Percentiles rank a stretch among this genome's conserved stretches.
Conservation (phyloP, 2,329 filamentous ascomycete species). For the Huntiella moniliformis region DNA sequence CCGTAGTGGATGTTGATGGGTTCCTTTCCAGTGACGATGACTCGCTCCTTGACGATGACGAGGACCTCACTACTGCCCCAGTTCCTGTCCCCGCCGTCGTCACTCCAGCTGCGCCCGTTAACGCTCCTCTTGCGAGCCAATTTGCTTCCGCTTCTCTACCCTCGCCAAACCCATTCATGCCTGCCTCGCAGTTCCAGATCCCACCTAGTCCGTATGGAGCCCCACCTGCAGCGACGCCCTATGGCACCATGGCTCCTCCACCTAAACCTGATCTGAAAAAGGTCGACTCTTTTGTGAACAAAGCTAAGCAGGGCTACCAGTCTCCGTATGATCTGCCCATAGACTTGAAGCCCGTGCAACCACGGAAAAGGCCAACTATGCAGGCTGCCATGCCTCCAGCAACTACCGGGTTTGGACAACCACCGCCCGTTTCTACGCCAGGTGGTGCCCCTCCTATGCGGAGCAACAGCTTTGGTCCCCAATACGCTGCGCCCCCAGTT, state of each 20-base stretch:
- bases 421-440: slow-evolving; percentile 16
- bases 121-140: neutral
- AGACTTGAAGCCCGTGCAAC: slow-evolving; percentile 48
- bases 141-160: neutral
- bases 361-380: slow-evolving; percentile 44
- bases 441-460: slow-evolving; percentile 32
- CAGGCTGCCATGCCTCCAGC: slow-evolving; percentile 21
- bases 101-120: slow-evolving; percentile 2
- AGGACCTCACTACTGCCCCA: slow-evolving; percentile 20
- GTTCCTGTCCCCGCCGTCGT: neutral
- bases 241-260: slow-evolving; percentile 22
- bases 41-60: slow-evolving; percentile 60
- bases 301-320: slow-evolving; percentile 76
- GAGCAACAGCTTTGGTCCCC: slow-evolving; percentile 37
- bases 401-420: slow-evolving; percentile 10
- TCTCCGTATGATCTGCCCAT: slow-evolving; percentile 92
- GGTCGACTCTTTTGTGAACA: slow-evolving; percentile 73
- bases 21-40: slow-evolving; percentile 73
- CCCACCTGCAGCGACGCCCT: slow-evolving; percentile 14
- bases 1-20: slow-evolving; percentile 38
- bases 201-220: slow-evolving; percentile 6
- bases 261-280: slow-evolving; percentile 30
- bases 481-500: slow-evolving; percentile 10
- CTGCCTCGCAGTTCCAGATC: slow-evolving; percentile 9
- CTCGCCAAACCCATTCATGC: slow-evolving; percentile 6